Conservation (phyloP, 2,329 filamentous ascomycete species). For the Neofusicoccum sp. region DNA sequence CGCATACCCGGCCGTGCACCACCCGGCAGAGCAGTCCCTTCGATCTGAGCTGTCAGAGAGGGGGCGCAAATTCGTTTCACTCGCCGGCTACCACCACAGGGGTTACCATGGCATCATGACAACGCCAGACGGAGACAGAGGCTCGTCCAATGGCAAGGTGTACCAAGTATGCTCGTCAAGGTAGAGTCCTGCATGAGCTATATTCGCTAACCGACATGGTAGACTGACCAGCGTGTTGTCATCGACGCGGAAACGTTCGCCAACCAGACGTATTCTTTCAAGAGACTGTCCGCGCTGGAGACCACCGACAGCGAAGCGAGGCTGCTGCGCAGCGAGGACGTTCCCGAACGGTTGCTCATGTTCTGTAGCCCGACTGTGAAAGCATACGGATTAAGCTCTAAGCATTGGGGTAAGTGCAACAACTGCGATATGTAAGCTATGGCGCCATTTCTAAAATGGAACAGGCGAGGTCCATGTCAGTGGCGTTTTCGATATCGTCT, state of each 20-base stretch:
- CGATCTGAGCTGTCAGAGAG: conserved; percentile 21
- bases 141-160: neutral
- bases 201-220: neutral
- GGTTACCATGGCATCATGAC: conserved; percentile 23
- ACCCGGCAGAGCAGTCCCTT: conserved; percentile 21
- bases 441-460: neutral
- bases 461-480: neutral
- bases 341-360: neutral
- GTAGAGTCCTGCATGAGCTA: neutral
- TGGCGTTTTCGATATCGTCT: conserved; percentile 25
- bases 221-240: conserved; percentile 24
- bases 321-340: too few relatives aligned
- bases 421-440: neutral
- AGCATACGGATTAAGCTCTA: conserved; percentile 33
- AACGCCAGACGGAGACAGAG: neutral
- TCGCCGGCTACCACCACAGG: conserved; percentile 26
- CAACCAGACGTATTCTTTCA: neutral
- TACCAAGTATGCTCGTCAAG: neutral
- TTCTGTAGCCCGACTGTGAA: conserved; percentile 29
- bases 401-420: conserved; percentile 30
- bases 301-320: too few relatives aligned
- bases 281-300: neutral
- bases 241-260: conserved; percentile 24
- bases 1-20: conserved; percentile 23
- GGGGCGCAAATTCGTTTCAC: conserved; percentile 26